Base-by-base conservation (phyloP, 129 eudicot genomes). In the Mikania micrantha region DNA sequence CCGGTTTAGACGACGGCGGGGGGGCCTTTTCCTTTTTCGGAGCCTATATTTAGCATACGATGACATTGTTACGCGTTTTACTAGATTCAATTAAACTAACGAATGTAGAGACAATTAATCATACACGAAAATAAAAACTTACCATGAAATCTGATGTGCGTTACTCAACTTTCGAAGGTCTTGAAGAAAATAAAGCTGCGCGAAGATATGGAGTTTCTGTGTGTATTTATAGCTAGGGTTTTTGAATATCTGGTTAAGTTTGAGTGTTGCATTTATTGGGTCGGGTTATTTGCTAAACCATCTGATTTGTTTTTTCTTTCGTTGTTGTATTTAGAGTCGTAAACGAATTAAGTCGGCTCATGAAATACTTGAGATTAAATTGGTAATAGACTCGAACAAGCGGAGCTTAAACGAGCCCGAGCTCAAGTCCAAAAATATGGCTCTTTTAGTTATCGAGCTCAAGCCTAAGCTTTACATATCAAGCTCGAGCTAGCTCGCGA, bases 1-100 rank as follows among this genome's bases (percentile, higher is more conserved):
- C 92, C 10, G 95, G 95, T 78, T 90, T 90, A 24, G 97, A 87
- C 0, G 97, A 87, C 60, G 97, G 97, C 10, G 97, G 95, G 17
- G 97, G 87, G 1, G 87, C 92, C 79, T 82, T 83, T 25, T 82
- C 95, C 82, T 90, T 90, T 92, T 90, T 87, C 19, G 91, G 95
- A 0, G 91, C 96, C 96, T 85, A 34, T 40, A 68, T 31, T 74
- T 19, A 74, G 45, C 20, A 38, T 12, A 64, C 13, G 50, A 74
- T 42, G 31, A 57, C 28, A 45, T 44, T 44, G 39, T 42, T 74
- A 40, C 54, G 5, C 8, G 4, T 2, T 31, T 15, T 9, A 29
- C 8, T 19, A 27, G 7, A 56, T 29, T 7, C 17, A 69, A 64
- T 12, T 17, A 12, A 13, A 13, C 20, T 12, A 0, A 34, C 13